Evolutionary conservation across 495 filamentous ascomycete genomes (phyloP), one percentile per base, ranked within the genome.

Genomic region (Aspergillus diversus): DNA sequence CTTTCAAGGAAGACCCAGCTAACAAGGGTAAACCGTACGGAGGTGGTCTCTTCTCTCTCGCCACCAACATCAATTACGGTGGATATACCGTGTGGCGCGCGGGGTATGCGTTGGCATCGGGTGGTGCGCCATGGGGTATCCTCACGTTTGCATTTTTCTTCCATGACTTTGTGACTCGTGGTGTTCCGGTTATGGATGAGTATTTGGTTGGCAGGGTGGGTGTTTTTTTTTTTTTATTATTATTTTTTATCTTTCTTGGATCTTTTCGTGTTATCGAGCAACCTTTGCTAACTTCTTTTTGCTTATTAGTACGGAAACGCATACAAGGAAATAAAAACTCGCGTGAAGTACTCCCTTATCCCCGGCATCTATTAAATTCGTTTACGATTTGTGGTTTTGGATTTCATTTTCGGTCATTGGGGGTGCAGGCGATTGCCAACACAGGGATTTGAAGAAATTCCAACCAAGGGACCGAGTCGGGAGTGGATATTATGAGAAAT

Each of bases 51-150:
- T 87, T 81, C 76, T 63, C 67, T 3, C 65, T 80, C 64, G 81
- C 83, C 5, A 78, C 83, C n/a, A 84, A 89, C 59, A 76, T 84
- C 67, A 88, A 88, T 50, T 88, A 88, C 63, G 78, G 78, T 31
- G 84, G 73, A 12, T 87, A 84, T 65, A 80, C 82, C 1, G 34
- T 88, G 4, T 86, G 85, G 85, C 70, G 85, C 43, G 69, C 78
- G 47, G 82, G 76, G 4, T 86, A 82, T 64, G 78, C 79, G 15
- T 56, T 87, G 64, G 79, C 76, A 1, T 71, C 69, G 12, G 77
- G 78, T 2, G 85, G 85, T 0, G 80, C 77, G 78, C 51, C 72
- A 13, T 80, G 67, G 55, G 84, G 75, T 0, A 46, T 70, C 8
- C 15, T 68, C 12, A 65, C 82, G 27, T 77, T 66, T 5, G 54